Base-by-base conservation (phyloP, 768 basidiomycete species). In the Lactarius pseudohatsudake region DNA sequence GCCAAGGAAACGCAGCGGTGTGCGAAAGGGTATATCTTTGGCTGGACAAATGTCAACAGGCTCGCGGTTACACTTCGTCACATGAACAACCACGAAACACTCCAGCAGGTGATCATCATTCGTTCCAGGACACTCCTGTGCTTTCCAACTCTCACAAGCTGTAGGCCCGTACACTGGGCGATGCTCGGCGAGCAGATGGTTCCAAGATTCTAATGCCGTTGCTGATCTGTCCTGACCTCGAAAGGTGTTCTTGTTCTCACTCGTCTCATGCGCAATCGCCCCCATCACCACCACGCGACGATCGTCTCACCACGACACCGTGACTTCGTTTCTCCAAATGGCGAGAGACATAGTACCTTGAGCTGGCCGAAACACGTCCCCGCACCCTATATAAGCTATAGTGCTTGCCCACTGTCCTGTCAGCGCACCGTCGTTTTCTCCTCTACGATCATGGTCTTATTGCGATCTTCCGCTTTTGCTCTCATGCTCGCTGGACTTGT, bases 401-500 rank as follows among this genome's bases (percentile, higher is more conserved):
- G 22, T 22, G 7, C 2, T 22, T 36, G 32, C 40, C 16, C 45
- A 26, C n/a, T 7, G 4, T 34, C 16, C 54, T 18, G 11, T 8
- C 4, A 36, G 15, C 11, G 41, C 38, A 28, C 18, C 20, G 15
- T 20, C 7, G 18, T 18, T 15, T n/a, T 30, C 28, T 1, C n/a
- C 43, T 16, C 15, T 34, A 16, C 22, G 16, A 16, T 15, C 56
- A 66, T 67, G 66, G 22, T 63, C 26, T 34, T 2, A 0, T 59
- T 59, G 4, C 40, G 22, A 7, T 59, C 57, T n/a, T 54, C 57
- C 26, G 4, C 34, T 32, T 20, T 43, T 16, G 13, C 26, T 16
- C 32, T 69, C 45, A 26, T 45, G 2, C 32, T 43, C 30, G n/a
- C 30, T 32, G 32, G n/a, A 32, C 59, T 66, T 3, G 64, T 28